Percentiles rank a stretch among this genome's conserved stretches.
These are phyloP conservation scores for Hyaloscypha variabilis DNA, from an alignment of 495 filamentous ascomycete genomes.

Conservation along the genomic window DNA sequence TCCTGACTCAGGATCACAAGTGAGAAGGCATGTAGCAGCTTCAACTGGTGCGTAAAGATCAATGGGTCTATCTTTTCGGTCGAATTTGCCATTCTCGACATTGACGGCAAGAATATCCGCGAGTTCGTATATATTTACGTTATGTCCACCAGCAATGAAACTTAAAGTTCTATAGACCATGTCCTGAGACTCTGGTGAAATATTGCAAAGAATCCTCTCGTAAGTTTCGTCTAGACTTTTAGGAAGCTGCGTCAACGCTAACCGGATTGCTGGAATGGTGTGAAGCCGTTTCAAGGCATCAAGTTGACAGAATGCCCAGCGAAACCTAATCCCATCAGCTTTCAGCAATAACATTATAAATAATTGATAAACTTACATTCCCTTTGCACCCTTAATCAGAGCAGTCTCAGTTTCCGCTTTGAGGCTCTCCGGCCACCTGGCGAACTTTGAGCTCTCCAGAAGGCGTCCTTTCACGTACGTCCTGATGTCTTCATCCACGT, in stretches of 20 bases:
- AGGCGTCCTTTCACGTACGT: slow-evolving; percentile 21
- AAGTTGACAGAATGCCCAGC: slow-evolving; percentile 42
- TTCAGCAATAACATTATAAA: too few relatives aligned
- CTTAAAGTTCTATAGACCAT: slow-evolving; percentile 27
- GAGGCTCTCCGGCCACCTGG: slow-evolving; percentile 27
- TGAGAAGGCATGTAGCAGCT: neutral
- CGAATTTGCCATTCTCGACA: neutral
- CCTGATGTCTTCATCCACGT: slow-evolving; percentile 31
- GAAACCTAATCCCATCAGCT: too few relatives aligned
- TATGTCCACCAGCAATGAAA: neutral
- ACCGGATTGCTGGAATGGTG: slow-evolving; percentile 23
- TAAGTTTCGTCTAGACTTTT: slow-evolving; percentile 39
- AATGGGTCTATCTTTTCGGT: neutral
- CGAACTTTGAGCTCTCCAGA: slow-evolving; percentile 21
- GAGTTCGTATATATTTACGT: neutral
- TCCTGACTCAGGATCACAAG: neutral
- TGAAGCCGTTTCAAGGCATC: slow-evolving; percentile 31
- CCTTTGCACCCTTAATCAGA: slow-evolving; percentile 37
- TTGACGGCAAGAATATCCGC: neutral
- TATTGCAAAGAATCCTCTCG: slow-evolving; percentile 33
- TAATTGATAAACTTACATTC: slow-evolving; percentile 44
- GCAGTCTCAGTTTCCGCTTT: slow-evolving; percentile 30
- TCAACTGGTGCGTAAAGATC: slow-evolving; percentile 1
- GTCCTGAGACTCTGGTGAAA: slow-evolving; percentile 30
- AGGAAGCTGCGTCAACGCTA: slow-evolving; percentile 35